A percentile compares a stretch with the other conserved stretches of the same genome.
Conservation (phyloP, 148 eudicot species). For the Beta vulgaris region DNA sequence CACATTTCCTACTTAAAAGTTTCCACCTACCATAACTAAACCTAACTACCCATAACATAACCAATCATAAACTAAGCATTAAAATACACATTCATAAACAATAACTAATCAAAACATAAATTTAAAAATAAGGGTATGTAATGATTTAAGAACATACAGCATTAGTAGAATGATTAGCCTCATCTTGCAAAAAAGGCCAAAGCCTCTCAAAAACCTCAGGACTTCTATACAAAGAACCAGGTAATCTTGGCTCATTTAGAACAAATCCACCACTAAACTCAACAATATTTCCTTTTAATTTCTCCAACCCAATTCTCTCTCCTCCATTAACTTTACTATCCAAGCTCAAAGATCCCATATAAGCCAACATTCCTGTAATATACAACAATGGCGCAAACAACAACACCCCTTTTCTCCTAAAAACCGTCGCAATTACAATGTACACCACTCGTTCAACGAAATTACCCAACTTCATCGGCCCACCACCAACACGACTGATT, state of each 20-base stretch:
- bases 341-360: slow-evolving; percentile 73
- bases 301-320: slow-evolving; percentile 5
- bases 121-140: neutral
- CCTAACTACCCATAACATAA: slow-evolving; percentile 11
- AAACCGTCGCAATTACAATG: slow-evolving; percentile 55
- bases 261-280: slow-evolving; percentile 35
- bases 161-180: slow-evolving; percentile 52
- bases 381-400: slow-evolving; percentile 81
- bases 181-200: slow-evolving; percentile 64
- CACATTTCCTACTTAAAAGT: neutral
- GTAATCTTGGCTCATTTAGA: slow-evolving; percentile 38
- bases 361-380: slow-evolving; percentile 78
- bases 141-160: slow-evolving; percentile 39
- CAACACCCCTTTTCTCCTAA: slow-evolving; percentile 71
- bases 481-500: slow-evolving; percentile 35
- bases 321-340: slow-evolving; percentile 33
- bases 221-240: slow-evolving; percentile 79
- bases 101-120: neutral
- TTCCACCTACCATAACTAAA: slow-evolving; percentile 5
- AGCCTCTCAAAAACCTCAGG: slow-evolving; percentile 76
- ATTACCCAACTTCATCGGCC: slow-evolving; percentile 44
- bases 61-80: neutral
- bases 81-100: neutral
- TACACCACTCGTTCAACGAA: slow-evolving; percentile 64
- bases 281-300: neutral